These are phyloP conservation scores for Amoeboradix gromovi DNA, from an alignment of 371 early-diverging fungal genomes.

Conservation along the genomic window DNA sequence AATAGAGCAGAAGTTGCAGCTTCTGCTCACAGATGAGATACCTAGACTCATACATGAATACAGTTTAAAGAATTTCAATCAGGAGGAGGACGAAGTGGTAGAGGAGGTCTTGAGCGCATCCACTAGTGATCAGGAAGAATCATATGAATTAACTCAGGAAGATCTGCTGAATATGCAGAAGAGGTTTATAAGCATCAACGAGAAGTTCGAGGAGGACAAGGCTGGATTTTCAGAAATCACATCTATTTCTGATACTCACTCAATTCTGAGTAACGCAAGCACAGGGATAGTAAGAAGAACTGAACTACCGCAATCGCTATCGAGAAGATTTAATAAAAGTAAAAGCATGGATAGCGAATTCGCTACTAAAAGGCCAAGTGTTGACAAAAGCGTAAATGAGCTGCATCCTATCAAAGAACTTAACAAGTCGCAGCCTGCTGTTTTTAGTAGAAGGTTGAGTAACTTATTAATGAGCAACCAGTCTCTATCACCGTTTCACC, in stretches of 20 bases:
- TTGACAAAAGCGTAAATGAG: background rate
- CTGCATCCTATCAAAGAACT: background rate
- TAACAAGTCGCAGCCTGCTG: background rate
- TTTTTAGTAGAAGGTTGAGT: background rate
- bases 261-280: background rate
- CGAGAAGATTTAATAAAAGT: background rate
- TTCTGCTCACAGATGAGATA: constrained; percentile 64
- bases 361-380: background rate
- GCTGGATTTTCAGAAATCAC: background rate
- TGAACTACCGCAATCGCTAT: background rate
- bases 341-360: background rate
- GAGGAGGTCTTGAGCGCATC: background rate
- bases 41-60: constrained; percentile 51
- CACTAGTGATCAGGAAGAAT: background rate
- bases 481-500: background rate
- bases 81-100: background rate
- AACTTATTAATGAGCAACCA: background rate
- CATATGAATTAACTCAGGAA: background rate
- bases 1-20: constrained; percentile 60
- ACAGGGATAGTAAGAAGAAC: background rate
- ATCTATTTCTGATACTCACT: background rate
- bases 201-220: background rate
- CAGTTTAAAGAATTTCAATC: background rate
- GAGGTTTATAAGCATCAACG: background rate
- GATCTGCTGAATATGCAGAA: background rate